Evolutionary conservation across 257 asterid genomes (phyloP), one percentile per base, ranked within the genome.

Genomic region (Gentiana dahurica): DNA sequence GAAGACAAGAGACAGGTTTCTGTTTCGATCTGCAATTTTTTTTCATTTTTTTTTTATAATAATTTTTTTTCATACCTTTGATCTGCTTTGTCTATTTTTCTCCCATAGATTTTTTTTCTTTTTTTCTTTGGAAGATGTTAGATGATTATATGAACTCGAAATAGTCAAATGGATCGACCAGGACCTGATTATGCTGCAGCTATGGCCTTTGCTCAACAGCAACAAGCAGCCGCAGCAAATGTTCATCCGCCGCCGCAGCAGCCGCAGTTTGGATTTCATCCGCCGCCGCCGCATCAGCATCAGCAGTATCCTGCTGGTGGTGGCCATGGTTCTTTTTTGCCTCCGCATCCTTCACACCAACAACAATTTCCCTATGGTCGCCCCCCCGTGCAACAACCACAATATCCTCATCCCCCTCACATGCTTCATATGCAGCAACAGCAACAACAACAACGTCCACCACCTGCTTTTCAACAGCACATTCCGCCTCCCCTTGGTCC

Each of bases 121-220:
- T 15, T 15, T 15, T 15, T 15, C 24, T 15, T 15, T 15, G 24
- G 24, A 15, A 15, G 24, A 15, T 15, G 24, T 15, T 15, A 15
- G 24, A 15, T 15, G 24, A 15, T 15, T 15, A 15, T 41, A 41
- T 41, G 46, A 41, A 10, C 6, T 41, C 6, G 46, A 41, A 10
- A 41, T 5, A 41, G 46, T 41, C 46, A 41, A 60, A 90, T 90
- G 98, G 98, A 90, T 70, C 88, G 94, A 24, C 94, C 70, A 49
- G 80, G 89, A 33, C 97, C 77, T 65, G 98, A 90, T 48, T 90
- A 80, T 69, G 86, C 86, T 43, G 77, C 87, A 69, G 82, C 94
- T 1, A 82, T 84, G 88, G 62, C 86, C 12, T 84, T 70, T 68
- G 77, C 86, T 59, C 96, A 90, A 68, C 97, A 87, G 64, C 94